Base-by-base conservation (phyloP, 495 filamentous ascomycete genomes). In the Neurospora africana region DNA sequence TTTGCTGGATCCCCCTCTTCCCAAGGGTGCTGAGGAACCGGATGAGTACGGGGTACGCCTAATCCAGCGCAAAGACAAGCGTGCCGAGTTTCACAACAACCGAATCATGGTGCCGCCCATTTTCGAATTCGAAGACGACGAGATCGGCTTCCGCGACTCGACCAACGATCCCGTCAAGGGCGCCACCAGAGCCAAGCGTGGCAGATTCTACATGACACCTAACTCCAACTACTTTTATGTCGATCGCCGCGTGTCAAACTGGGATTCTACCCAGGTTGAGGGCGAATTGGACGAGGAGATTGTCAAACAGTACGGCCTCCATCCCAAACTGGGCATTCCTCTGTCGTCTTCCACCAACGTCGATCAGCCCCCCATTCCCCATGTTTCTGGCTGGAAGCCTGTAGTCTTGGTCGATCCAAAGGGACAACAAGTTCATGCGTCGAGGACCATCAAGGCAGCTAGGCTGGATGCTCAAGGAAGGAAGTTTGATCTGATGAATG, bases 91-190 rank as follows among this genome's bases (percentile, higher is more conserved):
- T 15, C 77, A 75, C n/a, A 80, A 81, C 69, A 85, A 84, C 73
- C 82, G 84, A 7, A 80, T 85, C 68, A 81, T 85, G 73, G 74
- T 82, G 13, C 82, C 82, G 35, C 79, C 74, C 35, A 13, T 75
- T 0, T 83, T 83, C 68, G 75, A 80, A 35, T 85, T 76, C 37
- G 79, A 80, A 30, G 77, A 82, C 17, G 58, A 80, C 5, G 82
- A 86, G 71, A 85, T 86, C 44, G 84, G 84, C n/a, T 84, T 85
- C 71, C 84, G 84, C 6, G 84, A 85, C 61, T 85, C 84, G 15
- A 79, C 82, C 70, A 85, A 85, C 72, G 80, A 79, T 70, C 78
- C 78, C 67, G 76, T 78, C 38, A 82, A 82, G 74, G 79, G 79
- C 39, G 80, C 81, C 47, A 84, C 78, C 61, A 79, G 78, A 71